Percentiles rank a stretch among this genome's conserved stretches.
These are phyloP conservation scores for Aspergillus pseudoterreus DNA, from an alignment of 2,329 filamentous ascomycete genomes.

Conservation along the genomic window DNA sequence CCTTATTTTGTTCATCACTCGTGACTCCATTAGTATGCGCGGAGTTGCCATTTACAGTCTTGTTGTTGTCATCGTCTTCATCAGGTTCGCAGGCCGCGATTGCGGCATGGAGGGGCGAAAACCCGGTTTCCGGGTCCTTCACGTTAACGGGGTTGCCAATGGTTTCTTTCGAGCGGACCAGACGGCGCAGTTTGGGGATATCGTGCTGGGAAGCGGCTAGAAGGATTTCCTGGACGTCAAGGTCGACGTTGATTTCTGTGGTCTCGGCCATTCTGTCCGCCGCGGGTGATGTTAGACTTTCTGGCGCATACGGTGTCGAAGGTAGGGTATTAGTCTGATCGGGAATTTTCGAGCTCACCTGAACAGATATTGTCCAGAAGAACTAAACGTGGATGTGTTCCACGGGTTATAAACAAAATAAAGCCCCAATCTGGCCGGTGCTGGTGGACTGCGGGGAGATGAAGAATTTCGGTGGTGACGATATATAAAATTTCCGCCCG, in stretches of 20 bases:
- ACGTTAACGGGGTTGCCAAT: constrained; percentile 61
- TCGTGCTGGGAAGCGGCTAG: constrained; percentile 67
- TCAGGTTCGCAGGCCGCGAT: constrained; percentile 67
- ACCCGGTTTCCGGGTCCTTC: constrained; percentile 80
- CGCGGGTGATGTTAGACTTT: background rate
- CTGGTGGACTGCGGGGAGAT: background rate
- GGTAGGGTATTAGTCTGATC: background rate
- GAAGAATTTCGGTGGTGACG: constrained; percentile 10
- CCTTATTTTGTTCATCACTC: constrained; percentile 8
- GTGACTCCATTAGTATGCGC: constrained; percentile 7
- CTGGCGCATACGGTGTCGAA: constrained; percentile 1
- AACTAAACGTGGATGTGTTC: no score
- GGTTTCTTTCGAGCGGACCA: constrained; percentile 56
- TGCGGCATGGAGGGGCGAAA: constrained; percentile 83
- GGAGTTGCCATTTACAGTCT: constrained; percentile 23
- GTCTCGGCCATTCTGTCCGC: constrained; percentile 19
- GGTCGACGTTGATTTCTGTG: constrained; percentile 33
- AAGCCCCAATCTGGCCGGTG: constrained; percentile 6
- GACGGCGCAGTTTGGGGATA: constrained; percentile 61
- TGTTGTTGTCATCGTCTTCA: constrained; percentile 22
- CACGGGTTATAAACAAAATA: no score
- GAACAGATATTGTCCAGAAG: no score
- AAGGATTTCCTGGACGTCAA: constrained; percentile 57
- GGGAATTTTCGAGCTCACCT: no score
- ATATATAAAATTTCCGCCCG: constrained; percentile 27